Base-by-base conservation (phyloP, 2,329 filamentous ascomycete genomes). In the Aulographum hederae region DNA sequence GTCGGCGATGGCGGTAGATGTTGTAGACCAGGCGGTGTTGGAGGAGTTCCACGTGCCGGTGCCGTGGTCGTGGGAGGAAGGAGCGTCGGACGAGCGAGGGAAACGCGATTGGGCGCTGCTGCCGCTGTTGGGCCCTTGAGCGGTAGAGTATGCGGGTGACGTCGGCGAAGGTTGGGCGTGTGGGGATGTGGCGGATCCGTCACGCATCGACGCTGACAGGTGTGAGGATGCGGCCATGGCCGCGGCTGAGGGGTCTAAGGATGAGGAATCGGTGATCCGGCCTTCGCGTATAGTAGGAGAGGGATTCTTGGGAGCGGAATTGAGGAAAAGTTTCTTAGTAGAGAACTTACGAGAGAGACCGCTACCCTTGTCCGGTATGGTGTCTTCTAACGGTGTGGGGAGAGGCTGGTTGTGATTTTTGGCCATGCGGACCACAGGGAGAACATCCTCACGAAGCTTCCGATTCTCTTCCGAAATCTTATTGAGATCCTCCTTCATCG, bases 381-480 rank as follows among this genome's bases (percentile, higher is more conserved):
- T 41, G 35, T 51, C 46, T 6, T 36, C 41, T 13, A 42, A 39
- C 18, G 58, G 56, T 23, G 60, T 60, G 26, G 85, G 85, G 15
- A 95, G 62, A 21, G 86, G 86, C 48, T 93, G 81, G 40, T 84
- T 79, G 43, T 78, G 78, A 50, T 95, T 85, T 58, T 95, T 95
- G 45, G 76, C 78, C 46, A 93, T 73, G 39, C 85, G 80, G 46
- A 94, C 71, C 14, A 92, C 76, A 3, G 89, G 86, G 19, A 95
- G 64, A 47, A 94, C 72, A 48, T 98, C 89, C 53, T 95, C 86
- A 34, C 89, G 69, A 39, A 98, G 57, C 41, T 81, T 76, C 43
- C 78, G 69, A 50, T 92, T 93, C 49, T 95, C 85, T 26, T 94
- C 82, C 10, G 77, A 43, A 32, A 63, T 53, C 25, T 58, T 48